Evolutionary conservation across 2,329 filamentous ascomycete genomes (phyloP).

Genomic region (Colletotrichum falcatum): DNA sequence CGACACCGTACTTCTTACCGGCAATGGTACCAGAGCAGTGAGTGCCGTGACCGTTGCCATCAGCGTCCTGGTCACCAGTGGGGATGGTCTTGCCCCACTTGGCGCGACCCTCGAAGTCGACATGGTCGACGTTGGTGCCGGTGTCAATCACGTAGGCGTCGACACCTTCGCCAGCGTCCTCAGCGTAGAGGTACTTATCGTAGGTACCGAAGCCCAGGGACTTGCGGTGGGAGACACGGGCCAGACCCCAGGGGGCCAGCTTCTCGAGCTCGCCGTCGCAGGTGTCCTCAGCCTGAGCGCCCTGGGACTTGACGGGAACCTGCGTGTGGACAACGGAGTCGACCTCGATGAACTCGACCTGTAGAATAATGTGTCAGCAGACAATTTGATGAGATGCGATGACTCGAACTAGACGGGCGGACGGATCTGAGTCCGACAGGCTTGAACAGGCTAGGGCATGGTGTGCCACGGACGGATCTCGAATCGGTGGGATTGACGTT

Average conservation of each 20-base stretch:
- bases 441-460: constrained; percentile 6
- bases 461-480: neutral
- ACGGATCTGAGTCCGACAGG: neutral
- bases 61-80: constrained; percentile 81
- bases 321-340: constrained; percentile 93
- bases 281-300: constrained; percentile 52
- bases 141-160: constrained; percentile 99
- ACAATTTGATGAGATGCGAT: neutral
- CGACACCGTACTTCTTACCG: constrained; percentile 98
- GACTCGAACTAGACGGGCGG: neutral
- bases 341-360: constrained; percentile 98
- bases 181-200: constrained; percentile 97
- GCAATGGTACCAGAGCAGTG: constrained; percentile 99
- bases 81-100: constrained; percentile 98
- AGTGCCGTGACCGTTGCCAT: constrained; percentile 98
- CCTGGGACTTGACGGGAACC: constrained; percentile 53
- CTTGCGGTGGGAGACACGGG: constrained; percentile 95
- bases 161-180: constrained; percentile 93
- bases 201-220: constrained; percentile 89
- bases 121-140: constrained; percentile 92
- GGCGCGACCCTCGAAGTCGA: constrained; percentile 97
- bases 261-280: constrained; percentile 79
- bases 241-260: constrained; percentile 97
- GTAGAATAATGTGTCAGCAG: constrained; percentile 40
- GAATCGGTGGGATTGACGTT: constrained; percentile 5